A percentile compares a stretch with the other conserved stretches of the same genome.
Conservation (phyloP, 225 moss, liverwort and hornwort species). For the Polytrichum commune region DNA sequence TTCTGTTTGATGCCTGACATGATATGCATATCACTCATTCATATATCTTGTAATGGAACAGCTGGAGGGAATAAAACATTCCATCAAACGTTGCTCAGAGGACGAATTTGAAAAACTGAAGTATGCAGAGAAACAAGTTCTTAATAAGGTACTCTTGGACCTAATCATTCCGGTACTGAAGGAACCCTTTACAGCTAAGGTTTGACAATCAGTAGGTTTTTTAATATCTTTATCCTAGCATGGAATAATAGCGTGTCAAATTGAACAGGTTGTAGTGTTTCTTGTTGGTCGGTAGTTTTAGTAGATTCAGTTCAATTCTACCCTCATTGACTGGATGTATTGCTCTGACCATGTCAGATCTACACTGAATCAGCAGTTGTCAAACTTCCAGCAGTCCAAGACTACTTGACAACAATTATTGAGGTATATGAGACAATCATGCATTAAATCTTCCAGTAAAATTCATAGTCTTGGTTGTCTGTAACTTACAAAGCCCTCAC, state of each 20-base stretch:
- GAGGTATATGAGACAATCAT: conserved; percentile 36
- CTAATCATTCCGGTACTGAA: neutral
- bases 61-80: conserved; percentile 63
- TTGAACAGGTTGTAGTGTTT: too few relatives aligned
- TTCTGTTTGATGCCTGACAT: neutral
- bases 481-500: neutral
- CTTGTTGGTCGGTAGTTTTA: too few relatives aligned
- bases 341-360: conserved; percentile 32
- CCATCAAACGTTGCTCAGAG: conserved; percentile 46
- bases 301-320: neutral
- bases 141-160: conserved; percentile 60
- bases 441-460: neutral
- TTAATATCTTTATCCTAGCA: too few relatives aligned
- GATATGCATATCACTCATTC: neutral
- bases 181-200: too few relatives aligned
- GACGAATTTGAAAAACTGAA: conserved; percentile 62
- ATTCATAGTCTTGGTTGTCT: neutral
- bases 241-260: too few relatives aligned
- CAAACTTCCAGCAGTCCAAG: conserved; percentile 64
- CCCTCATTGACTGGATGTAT: neutral
- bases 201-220: too few relatives aligned
- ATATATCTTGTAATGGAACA: conserved; percentile 19
- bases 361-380: conserved; percentile 62
- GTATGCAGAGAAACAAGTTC: conserved; percentile 76
- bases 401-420: conserved; percentile 63